Base-by-base conservation (phyloP, 768 basidiomycete species). In the Tulasnella sp. region DNA sequence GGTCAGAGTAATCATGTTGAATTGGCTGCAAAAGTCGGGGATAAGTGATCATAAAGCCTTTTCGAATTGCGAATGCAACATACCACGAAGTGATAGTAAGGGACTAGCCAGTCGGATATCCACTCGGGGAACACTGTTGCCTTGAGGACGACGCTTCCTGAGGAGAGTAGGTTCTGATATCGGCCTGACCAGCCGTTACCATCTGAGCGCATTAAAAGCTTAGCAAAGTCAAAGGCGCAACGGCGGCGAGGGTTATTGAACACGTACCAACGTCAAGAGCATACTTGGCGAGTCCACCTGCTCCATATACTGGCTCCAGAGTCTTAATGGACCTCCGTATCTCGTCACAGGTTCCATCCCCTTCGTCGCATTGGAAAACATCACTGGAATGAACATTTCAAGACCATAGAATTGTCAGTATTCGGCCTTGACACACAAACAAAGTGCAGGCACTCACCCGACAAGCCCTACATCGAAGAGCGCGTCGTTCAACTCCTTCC, bases 1-100 rank as follows among this genome's bases (percentile, higher is more conserved):
- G 84, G 84, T 94, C 92, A 0, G 88, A 87, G 19, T 92, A 88
- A 81, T 92, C 91, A 0, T 91, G 79, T 80, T 87, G 84, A 75
- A 93, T 86, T 2, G 92, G 93, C 0, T 86, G 73, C 39, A 34
- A 9, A 38, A 42, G 39, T 12, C 14, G 31, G 39, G 31, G 27
- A 52, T 21, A 79, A 75, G 40, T 39, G 36, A 21, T 19, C 38
- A 71, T 40, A 36, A 16, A 2, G 24, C 75, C 10, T 19, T n/a
- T 24, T 40, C 36, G 24, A 42, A 21, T 34, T 44, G 44, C 46
- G 34, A 74, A 72, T 21, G 36, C 19, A 34, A 83, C 85, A 80
- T 68, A 86, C 85, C 40, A 86, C 83, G 74, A 85, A 86, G 80
- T 86, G 85, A 42, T 84, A 84, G 83, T 85, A 86, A 19, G 85